Conservation (phyloP, 306 rosid species). For the Medicago arabica region DNA sequence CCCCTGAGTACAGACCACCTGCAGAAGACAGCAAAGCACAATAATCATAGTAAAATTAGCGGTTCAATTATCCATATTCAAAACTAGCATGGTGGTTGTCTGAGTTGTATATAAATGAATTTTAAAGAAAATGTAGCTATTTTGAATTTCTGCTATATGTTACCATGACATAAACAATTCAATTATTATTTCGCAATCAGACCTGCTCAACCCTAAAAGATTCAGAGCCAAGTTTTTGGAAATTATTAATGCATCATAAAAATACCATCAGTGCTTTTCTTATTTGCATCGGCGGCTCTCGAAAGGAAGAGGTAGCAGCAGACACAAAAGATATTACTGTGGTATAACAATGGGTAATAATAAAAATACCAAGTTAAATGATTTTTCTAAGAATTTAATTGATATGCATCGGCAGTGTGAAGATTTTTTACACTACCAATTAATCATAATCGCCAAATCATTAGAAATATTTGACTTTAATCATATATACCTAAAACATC, state of each 20-base stretch:
- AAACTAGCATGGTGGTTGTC: constrained; percentile 5
- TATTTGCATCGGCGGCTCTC: background rate
- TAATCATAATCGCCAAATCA: background rate
- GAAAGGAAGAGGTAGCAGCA: background rate
- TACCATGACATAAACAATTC: constrained; percentile 14
- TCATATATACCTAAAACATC: background rate
- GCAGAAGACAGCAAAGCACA: constrained; percentile 42
- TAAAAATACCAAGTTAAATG: no score
- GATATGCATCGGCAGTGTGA: no score
- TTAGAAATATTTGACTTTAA: no score
- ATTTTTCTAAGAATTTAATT: no score
- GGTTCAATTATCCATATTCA: constrained; percentile 4
- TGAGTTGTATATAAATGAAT: constrained; percentile 6
- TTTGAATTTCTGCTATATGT: constrained; percentile 16
- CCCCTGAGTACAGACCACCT: constrained; percentile 98
- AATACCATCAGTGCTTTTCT: background rate
- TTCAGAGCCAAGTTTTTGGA: background rate
- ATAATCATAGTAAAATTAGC: constrained; percentile 31
- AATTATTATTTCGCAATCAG: background rate
- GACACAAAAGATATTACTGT: no score
- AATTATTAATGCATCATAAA: background rate
- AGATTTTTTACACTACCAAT: no score
- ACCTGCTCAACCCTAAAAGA: background rate
- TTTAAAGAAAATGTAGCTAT: constrained; percentile 4
- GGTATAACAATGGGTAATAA: no score